Conservation (phyloP, 257 asterid genomes). For the Fraxinus quadrangulata region DNA sequence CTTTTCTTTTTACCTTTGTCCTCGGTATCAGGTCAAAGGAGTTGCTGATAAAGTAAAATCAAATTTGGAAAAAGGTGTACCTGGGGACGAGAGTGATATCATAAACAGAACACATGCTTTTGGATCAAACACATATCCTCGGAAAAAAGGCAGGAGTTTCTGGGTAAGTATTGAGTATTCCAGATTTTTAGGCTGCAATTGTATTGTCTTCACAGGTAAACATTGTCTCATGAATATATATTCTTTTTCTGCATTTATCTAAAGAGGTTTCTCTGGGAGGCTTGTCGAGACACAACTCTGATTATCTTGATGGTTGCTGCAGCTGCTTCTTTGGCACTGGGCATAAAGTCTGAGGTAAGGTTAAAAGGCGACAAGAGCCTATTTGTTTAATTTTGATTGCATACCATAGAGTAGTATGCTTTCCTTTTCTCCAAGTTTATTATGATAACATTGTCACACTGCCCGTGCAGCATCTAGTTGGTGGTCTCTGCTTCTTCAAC, state of each 20-base stretch:
- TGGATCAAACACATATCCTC: conserved; percentile 96
- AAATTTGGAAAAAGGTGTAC: conserved; percentile 64
- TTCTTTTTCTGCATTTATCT: conserved; percentile 19
- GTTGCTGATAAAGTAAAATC: conserved; percentile 68
- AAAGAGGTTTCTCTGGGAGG: conserved; percentile 91
- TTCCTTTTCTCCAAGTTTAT: neutral
- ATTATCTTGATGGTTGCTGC: conserved; percentile 98
- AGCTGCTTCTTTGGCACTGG: conserved; percentile 96
- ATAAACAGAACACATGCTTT: conserved; percentile 59
- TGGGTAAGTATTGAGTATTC: conserved; percentile 57
- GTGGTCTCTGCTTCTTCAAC: neutral
- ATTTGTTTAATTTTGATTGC: neutral
- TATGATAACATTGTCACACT: neutral
- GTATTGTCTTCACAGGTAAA: neutral
- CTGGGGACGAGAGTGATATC: conserved; percentile 72
- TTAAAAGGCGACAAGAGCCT: neutral
- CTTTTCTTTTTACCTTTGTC: neutral
- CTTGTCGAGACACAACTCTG: conserved; percentile 88
- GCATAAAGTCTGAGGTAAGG: conserved; percentile 89
- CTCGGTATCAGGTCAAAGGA: conserved; percentile 58
- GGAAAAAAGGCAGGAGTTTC: conserved; percentile 86
- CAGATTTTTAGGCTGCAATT: neutral
- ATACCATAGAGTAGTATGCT: neutral
- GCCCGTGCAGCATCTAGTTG: conserved; percentile 11
- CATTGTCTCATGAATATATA: conserved; percentile 9